A percentile compares a stretch with the other conserved stretches of the same genome.
phyloP scores from a whole-genome alignment of 2,329 filamentous ascomycete species.

The Fusarium stilboides region DNA sequence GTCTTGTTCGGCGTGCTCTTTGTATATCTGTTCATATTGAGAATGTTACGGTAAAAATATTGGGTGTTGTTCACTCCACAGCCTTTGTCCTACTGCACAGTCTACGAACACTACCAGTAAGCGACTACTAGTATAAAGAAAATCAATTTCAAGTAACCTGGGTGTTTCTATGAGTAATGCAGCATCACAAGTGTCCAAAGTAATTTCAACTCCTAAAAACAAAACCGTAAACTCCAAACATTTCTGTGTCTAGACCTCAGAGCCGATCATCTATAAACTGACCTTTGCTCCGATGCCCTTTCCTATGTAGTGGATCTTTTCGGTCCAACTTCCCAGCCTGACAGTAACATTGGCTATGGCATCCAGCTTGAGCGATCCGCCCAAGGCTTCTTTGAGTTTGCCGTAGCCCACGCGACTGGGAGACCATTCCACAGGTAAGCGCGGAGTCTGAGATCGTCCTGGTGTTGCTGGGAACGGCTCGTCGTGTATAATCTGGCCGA shows the following conservation, averaged over 20 bases:
- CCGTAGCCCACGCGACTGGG: conserved; percentile 85
- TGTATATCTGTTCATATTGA: conserved; percentile 9
- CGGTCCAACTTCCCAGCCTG: conserved; percentile 80
- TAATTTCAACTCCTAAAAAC: conserved; percentile 14
- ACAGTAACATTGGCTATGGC: conserved; percentile 83
- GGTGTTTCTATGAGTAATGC: conserved; percentile 5
- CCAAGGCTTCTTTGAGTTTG: conserved; percentile 83
- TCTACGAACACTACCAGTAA: background rate
- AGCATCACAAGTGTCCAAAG: conserved; percentile 3
- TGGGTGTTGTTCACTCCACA: background rate
- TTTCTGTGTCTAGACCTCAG: conserved; percentile 11
- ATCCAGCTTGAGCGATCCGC: conserved; percentile 83
- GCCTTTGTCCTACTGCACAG: background rate
- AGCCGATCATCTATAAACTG: conserved; percentile 45
- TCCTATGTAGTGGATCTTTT: conserved; percentile 79
- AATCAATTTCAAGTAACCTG: conserved; percentile 27
- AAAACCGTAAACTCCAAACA: conserved; percentile 30
- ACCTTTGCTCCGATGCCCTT: conserved; percentile 78
- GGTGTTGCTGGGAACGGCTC: conserved; percentile 83
- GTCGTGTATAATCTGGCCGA: conserved; percentile 84
- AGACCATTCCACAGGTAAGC: conserved; percentile 86
- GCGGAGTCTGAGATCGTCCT: conserved; percentile 79
- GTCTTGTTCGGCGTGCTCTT: background rate
- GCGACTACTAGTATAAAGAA: background rate
- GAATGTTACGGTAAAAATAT: background rate